Evolutionary conservation across 148 eudicot species (phyloP).

Genomic region (Pouteria glomerata): DNA sequence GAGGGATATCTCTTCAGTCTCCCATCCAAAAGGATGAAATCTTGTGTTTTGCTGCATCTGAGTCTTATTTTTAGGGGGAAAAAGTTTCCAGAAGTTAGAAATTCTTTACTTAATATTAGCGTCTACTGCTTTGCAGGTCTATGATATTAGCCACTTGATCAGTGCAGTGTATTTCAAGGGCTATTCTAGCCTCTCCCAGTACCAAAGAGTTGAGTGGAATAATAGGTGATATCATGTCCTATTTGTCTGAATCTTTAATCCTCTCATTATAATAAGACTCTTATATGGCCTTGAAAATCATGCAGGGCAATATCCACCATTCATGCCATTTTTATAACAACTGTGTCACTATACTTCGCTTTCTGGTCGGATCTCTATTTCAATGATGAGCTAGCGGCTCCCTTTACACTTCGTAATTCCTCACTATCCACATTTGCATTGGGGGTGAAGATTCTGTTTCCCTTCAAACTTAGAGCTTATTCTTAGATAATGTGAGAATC

Average conservation of each 20-base stretch:
- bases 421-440: slow-evolving; percentile 68
- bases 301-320: slow-evolving; percentile 79
- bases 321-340: slow-evolving; percentile 79
- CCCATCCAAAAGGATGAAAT: not conserved
- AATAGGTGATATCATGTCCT: slow-evolving; percentile 46
- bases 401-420: slow-evolving; percentile 64
- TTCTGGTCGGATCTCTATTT: slow-evolving; percentile 81
- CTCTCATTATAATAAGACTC: not conserved
- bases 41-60: not conserved
- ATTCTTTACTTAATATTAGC: slow-evolving; percentile 1
- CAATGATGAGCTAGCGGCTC: slow-evolving; percentile 38
- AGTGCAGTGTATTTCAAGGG: slow-evolving; percentile 65
- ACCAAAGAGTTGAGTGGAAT: slow-evolving; percentile 77
- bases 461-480: not conserved
- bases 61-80: not conserved
- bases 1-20: not conserved
- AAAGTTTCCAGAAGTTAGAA: not conserved
- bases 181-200: slow-evolving; percentile 58
- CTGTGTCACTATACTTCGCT: slow-evolving; percentile 73
- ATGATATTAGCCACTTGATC: slow-evolving; percentile 62
- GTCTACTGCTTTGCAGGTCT: slow-evolving; percentile 42
- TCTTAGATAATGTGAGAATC: not conserved
- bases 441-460: slow-evolving; percentile 53
- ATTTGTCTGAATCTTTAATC: not conserved
- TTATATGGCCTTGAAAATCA: slow-evolving; percentile 10